Evolutionary conservation across 495 filamentous ascomycete species (phyloP).

Genomic region (Gamarada debralockiae): DNA sequence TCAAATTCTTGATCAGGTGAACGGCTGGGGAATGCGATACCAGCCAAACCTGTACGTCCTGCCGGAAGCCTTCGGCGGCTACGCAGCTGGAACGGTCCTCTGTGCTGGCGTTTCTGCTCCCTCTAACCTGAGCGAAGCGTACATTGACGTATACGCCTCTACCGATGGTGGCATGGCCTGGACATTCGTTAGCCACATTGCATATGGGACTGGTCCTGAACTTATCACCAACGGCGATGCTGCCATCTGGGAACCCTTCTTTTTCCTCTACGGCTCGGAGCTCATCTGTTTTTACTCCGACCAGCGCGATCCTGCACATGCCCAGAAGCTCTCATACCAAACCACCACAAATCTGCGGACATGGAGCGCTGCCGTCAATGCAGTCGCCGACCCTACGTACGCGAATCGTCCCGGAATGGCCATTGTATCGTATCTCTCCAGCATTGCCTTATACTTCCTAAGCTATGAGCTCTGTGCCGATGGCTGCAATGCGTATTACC

Average conservation of each 20-base stretch:
- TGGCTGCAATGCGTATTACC: not conserved
- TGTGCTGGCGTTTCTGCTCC: not conserved
- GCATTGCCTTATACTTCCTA: not conserved
- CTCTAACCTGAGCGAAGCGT: conserved; percentile 42
- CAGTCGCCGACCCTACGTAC: conserved; percentile 54
- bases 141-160: conserved; percentile 65
- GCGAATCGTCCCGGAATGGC: conserved; percentile 63
- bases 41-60: not conserved
- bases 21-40: conserved; percentile 1
- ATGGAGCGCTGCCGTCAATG: conserved; percentile 55
- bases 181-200: conserved; percentile 61
- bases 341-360: conserved; percentile 46
- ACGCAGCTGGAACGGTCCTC: not conserved
- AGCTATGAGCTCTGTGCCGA: not conserved
- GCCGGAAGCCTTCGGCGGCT: not conserved
- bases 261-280: conserved; percentile 49
- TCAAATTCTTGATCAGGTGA: not conserved
- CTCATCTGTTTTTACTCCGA: conserved; percentile 65
- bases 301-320: conserved; percentile 57
- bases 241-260: conserved; percentile 67
- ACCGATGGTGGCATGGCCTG: conserved; percentile 52
- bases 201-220: conserved; percentile 45
- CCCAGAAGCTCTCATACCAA: conserved; percentile 64
- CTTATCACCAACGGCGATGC: conserved; percentile 54
- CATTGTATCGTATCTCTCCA: conserved; percentile 17